Evolutionary conservation across 2,329 filamentous ascomycete genomes (phyloP), one percentile per base, ranked within the genome.

Genomic region (Sclerotiophoma versabilis): DNA sequence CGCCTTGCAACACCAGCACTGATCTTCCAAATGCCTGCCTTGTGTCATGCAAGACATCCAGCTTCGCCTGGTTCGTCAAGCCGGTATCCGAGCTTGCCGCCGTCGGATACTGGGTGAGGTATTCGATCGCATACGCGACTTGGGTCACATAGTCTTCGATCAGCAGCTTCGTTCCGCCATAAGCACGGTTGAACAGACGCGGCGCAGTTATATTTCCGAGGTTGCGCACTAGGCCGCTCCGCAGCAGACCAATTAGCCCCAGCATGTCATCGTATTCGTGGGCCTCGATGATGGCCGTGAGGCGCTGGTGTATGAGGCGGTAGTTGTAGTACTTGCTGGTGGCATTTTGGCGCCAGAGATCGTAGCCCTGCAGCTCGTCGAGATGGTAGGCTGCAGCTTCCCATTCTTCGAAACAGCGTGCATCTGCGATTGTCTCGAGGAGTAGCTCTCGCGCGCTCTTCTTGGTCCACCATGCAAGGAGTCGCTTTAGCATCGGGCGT

Each of bases 101-200:
- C 0, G 85, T 88, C 17, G 89, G 86, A 46, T 91, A 81, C 17
- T 79, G 78, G 23, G 87, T 87, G 30, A 97, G 87, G 68, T 93
- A 88, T 57, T 90, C 85, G 48, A 96, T 86, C 1, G 91, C 89
- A 54, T 89, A 84, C n/a, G 89, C 89, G 29, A 96, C 88, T 69
- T 93, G 87, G 0, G 88, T 87, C 58, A 96, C 88, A 70, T 97
- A 97, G 74, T 96, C 90, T 70, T 96, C 92, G 58, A 97, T 96
- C 41, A 96, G 78, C 47, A 90, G 84, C 73, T 97, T 97, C 1
- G 93, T 96, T 14, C 93, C 93, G 1, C 90, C 89, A 70, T 95
- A 95, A 11, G 91, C 89, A 53, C 88, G 84, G 66, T 93, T 93
- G 77, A 92, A 97, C 1, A 97, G 80, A 59, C 87, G 87, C 2